Percentiles rank a stretch among this genome's conserved stretches.
phyloP scores from a whole-genome alignment of 1,284 basidiomycete species.

The Cutaneotrichosporon daszewskae region DNA sequence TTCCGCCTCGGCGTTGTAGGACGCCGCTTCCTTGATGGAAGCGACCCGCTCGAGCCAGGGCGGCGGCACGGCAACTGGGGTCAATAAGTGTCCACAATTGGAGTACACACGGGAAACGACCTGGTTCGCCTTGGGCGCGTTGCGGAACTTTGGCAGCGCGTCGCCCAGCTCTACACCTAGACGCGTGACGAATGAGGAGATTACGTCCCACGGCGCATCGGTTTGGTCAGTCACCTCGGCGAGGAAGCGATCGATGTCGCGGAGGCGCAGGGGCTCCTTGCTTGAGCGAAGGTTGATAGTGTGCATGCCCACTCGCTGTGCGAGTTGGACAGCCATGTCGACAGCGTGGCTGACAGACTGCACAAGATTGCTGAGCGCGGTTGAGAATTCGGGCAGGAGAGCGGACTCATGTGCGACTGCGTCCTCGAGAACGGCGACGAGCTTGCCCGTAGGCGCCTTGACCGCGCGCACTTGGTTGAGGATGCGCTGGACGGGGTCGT shows the following conservation, averaged over 20 bases:
- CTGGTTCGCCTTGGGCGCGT: constrained; percentile 57
- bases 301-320: constrained; percentile 77
- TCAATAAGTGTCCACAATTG: background rate
- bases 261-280: constrained; percentile 69
- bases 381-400: constrained; percentile 62
- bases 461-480: constrained; percentile 73
- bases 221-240: constrained; percentile 58
- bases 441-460: constrained; percentile 77
- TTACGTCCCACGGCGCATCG: constrained; percentile 63
- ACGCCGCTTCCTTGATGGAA: constrained; percentile 75
- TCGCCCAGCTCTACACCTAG: constrained; percentile 65
- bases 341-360: constrained; percentile 71
- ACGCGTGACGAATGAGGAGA: constrained; percentile 62
- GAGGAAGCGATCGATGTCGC: constrained; percentile 63
- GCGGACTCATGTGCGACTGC: constrained; percentile 65
- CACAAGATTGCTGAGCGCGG: constrained; percentile 65
- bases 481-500: constrained; percentile 71
- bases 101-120: constrained; percentile 48
- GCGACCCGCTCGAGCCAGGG: constrained; percentile 86
- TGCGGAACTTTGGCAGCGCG: constrained; percentile 64
- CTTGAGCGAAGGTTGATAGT: constrained; percentile 65
- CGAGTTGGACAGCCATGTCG: constrained; percentile 87
- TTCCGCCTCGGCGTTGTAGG: constrained; percentile 87
- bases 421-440: constrained; percentile 75
- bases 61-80: constrained; percentile 52